These are phyloP conservation scores for Xylariaceae sp. DNA, from an alignment of 2,329 filamentous ascomycete genomes.

Conservation along the genomic window DNA sequence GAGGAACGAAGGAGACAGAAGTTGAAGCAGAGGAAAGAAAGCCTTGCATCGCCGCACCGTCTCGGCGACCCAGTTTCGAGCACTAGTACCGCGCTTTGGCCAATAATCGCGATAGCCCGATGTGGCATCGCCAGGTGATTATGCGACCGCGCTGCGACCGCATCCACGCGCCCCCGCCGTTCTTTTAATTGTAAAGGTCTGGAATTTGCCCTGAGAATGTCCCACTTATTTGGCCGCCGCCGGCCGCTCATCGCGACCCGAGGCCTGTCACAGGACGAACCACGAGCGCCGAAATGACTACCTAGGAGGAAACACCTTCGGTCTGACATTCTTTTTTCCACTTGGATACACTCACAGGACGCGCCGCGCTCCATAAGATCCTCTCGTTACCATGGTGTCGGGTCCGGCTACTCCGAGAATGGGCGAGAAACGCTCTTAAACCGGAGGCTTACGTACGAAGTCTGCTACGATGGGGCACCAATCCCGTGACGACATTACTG, in stretches of 20 bases:
- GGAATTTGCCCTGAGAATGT: background rate
- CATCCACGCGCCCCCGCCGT: slow-evolving; percentile 7
- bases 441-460: slow-evolving; percentile 8
- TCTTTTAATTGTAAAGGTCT: slow-evolving; percentile 3
- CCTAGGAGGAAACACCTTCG: background rate
- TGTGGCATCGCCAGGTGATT: slow-evolving; percentile 5
- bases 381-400: slow-evolving; percentile 15
- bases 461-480: background rate
- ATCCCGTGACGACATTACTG: too few species aligned
- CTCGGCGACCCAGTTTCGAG: slow-evolving; percentile 18
- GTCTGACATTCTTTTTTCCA: slow-evolving; percentile 13
- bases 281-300: background rate
- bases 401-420: slow-evolving; percentile 15
- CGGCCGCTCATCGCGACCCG: slow-evolving; percentile 11
- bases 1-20: background rate
- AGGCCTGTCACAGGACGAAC: slow-evolving; percentile 6
- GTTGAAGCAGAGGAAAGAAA: slow-evolving; percentile 16
- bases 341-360: background rate
- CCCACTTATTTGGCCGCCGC: slow-evolving; percentile 1
- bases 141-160: slow-evolving; percentile 8
- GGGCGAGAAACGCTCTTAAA: background rate
- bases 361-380: background rate
- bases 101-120: slow-evolving; percentile 22
- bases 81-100: slow-evolving; percentile 21
- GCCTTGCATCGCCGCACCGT: slow-evolving; percentile 27